Evolutionary conservation across 345 rosid genomes (phyloP), one percentile per base, ranked within the genome.

Genomic region (Gynandropsis gynandra): DNA sequence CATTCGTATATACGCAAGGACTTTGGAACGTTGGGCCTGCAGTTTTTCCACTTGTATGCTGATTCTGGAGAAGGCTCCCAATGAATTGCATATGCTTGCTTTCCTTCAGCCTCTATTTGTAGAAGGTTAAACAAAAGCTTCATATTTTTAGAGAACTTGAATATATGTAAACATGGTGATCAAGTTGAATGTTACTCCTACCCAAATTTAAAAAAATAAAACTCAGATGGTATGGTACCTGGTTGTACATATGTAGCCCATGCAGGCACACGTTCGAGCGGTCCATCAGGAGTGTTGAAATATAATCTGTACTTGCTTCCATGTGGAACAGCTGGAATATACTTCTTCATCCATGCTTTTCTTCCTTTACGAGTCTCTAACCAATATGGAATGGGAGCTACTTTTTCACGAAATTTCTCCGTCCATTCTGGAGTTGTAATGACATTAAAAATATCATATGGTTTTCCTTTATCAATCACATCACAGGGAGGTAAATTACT

Each of bases 241-340:
- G 98, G 92, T 71, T 87, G 70, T 43, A 90, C 96, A 57, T 84
- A 90, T 20, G 83, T 80, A 66, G 98, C 95, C 98, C 98, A 87
- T 53, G 98, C 95, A 55, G 98, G 96, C 32, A 90, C 79, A 8
- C 98, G 74, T 58, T 90, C 98, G 64, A 90, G 54, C 0, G 85
- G 95, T 34, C 98, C 98, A 63, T 71, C 75, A 27, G 95, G 77
- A 73, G 98, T 82, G 71, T 87, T 87, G 34, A 87, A 87, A 67
- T 83, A 90, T 41, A 84, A 83, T 70, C 96, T 90, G 59, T 87
- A 87, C 78, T 77, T 84, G 81, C 87, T 84, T 71, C 85, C 90
- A 71, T 90, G 98, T 64, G 95, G 92, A 70, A 90, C 64, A 59
- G 71, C 85, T 19, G 98, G 92, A 62, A 39, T 19, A 61, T 90